Evolutionary conservation across 352 stramenopile genomes (phyloP), one percentile per base, ranked within the genome.

Genomic region (Pythium myriotylum): DNA sequence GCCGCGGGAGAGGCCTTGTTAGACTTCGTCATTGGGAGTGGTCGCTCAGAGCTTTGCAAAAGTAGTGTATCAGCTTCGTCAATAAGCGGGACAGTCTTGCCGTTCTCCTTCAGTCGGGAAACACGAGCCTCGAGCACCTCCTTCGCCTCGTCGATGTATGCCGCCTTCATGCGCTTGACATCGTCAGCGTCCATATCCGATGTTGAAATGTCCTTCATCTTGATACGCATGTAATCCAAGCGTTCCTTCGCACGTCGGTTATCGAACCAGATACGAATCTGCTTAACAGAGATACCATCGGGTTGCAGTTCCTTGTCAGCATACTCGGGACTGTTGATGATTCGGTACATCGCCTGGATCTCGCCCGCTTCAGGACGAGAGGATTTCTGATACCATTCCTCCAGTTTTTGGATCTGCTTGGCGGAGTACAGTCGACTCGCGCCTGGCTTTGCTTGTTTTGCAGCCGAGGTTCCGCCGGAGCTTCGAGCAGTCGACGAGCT

Each of bases 331-430:
- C 84, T 87, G 64, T 95, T 95, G 54, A 95, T 93, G 45, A 95
- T 93, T 45, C 84, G 82, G 64, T 93, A 95, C 86, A 95, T 95
- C n/a, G 82, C 81, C 57, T 95, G 86, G 67, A 95, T 95, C 69
- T 95, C 86, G 41, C 77, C 88, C 4, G 82, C 83, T 56, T 93
- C 86, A 13, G 86, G 86, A 2, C 86, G 81, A 22, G 81, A 92
- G 9, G 81, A 92, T 33, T 88, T 86, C 64, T 89, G 80, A 51
- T 95, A 95, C 86, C 86, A 95, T 61, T 93, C 86, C 46, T 95
- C 86, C n/a, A 95, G 70, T 52, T 95, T 95, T 48, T 90, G 77
- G 61, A 95, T 95, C 60, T 95, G 86, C 60, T 87, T 88, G 40
- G 82, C 91, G 26, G 84, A 93, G 71, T 95, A 95, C 46, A 95